phyloP scores from a whole-genome alignment of 306 rosid species.

The Arachis hypogaea region DNA sequence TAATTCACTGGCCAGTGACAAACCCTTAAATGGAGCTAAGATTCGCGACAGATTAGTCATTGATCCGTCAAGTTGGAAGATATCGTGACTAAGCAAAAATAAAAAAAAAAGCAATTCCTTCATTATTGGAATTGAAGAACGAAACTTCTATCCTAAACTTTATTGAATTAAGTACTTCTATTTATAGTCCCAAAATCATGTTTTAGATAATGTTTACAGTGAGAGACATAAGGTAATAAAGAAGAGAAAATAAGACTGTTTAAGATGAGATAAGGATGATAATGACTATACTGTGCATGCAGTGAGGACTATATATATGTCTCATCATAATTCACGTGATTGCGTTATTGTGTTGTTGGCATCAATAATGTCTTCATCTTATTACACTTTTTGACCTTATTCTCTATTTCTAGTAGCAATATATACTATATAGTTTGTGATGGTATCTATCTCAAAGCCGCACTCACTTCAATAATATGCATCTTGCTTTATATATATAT shows the following conservation, averaged over 20 bases:
- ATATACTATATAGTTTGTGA: not conserved
- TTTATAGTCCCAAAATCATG: no score
- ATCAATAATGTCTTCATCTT: conserved; percentile 35
- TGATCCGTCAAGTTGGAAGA: no score
- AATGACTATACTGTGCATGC: conserved; percentile 14
- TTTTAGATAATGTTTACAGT: not conserved
- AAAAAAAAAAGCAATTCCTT: no score
- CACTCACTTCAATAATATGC: not conserved
- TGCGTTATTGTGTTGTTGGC: conserved; percentile 28
- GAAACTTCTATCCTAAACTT: no score
- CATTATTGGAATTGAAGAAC: no score
- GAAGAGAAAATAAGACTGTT: not conserved
- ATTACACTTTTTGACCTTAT: conserved; percentile 28
- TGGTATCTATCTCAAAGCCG: not conserved
- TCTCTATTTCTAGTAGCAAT: not conserved
- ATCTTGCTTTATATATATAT: no score
- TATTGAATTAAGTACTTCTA: no score
- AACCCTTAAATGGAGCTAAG: no score
- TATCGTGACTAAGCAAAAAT: no score
- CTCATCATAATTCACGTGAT: conserved; percentile 26
- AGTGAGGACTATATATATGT: not conserved
- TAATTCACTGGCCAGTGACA: no score
- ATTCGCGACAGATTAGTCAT: no score
- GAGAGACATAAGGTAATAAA: not conserved
- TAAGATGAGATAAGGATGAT: not conserved